These are phyloP conservation scores for Mycena olivaceomarginata DNA, from an alignment of 768 basidiomycete species.

Conservation along the genomic window DNA sequence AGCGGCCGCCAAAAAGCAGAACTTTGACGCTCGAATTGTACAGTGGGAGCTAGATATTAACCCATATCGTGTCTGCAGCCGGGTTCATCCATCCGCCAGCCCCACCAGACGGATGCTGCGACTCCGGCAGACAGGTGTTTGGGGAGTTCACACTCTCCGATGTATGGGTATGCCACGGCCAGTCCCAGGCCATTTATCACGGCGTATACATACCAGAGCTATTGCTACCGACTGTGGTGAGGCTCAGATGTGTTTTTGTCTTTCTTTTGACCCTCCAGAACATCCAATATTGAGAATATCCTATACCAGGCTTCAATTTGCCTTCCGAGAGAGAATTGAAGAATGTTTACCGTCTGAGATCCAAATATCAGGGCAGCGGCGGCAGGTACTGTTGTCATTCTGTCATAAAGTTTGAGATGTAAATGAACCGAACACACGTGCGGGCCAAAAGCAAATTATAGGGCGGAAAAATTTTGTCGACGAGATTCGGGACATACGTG, in stretches of 20 bases:
- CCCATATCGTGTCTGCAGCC: too few species aligned
- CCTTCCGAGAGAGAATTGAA: not conserved
- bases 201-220: not conserved
- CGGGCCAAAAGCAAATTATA: slow-evolving; percentile 32
- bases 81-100: too few species aligned
- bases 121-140: too few species aligned
- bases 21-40: too few species aligned
- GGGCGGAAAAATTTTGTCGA: not conserved
- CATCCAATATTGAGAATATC: slow-evolving; percentile 24
- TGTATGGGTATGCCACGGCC: too few species aligned
- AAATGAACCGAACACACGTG: not conserved
- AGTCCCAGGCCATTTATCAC: not conserved
- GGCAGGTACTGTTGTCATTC: not conserved
- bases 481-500: slow-evolving; percentile 28
- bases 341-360: slow-evolving; percentile 22
- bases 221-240: not conserved
- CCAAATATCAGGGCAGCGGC: slow-evolving; percentile 28
- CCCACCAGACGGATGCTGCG: too few species aligned
- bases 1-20: too few species aligned
- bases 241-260: not conserved
- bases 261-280: slow-evolving; percentile 9
- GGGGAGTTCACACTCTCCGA: too few species aligned
- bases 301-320: not conserved
- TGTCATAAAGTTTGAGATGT: not conserved
- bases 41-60: too few species aligned